Evolutionary conservation across 176 grass and related monocot genomes (phyloP).

Genomic region (Pharus latifolius): DNA sequence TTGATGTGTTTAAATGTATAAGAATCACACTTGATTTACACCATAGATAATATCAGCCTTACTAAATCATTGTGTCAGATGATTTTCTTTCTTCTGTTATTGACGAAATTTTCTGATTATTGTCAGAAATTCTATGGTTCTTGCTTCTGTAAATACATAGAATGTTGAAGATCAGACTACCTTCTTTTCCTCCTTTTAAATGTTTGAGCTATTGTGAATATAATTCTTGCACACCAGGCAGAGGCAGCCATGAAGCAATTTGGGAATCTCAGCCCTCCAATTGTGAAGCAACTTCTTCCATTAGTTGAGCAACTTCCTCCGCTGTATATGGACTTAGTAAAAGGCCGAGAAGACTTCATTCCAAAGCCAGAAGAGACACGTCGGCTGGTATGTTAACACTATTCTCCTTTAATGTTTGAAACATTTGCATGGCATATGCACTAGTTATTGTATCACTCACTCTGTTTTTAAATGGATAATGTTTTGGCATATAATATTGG

Average conservation of each 20-base stretch:
- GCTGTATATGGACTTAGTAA: slow-evolving; percentile 82
- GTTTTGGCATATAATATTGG: too few species aligned
- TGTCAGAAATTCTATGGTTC: too few species aligned
- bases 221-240: slow-evolving; percentile 42
- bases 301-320: slow-evolving; percentile 94
- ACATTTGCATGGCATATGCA: neutral
- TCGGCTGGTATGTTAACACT: slow-evolving; percentile 47
- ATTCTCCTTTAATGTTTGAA: slow-evolving; percentile 5
- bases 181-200: neutral
- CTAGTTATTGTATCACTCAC: neutral
- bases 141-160: too few species aligned
- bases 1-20: too few species aligned
- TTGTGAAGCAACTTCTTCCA: slow-evolving; percentile 87
- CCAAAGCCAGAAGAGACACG: slow-evolving; percentile 94
- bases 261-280: slow-evolving; percentile 77
- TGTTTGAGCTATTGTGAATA: neutral
- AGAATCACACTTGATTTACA: too few species aligned
- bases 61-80: too few species aligned
- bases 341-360: slow-evolving; percentile 90
- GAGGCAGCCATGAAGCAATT: slow-evolving; percentile 93
- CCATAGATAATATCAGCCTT: too few species aligned
- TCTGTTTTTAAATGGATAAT: too few species aligned
- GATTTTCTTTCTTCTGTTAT: too few species aligned
- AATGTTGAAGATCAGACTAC: too few species aligned
- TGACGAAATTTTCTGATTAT: too few species aligned